Conservation (phyloP, 2,329 filamentous ascomycete species). For the Aspergillus calidoustus region DNA sequence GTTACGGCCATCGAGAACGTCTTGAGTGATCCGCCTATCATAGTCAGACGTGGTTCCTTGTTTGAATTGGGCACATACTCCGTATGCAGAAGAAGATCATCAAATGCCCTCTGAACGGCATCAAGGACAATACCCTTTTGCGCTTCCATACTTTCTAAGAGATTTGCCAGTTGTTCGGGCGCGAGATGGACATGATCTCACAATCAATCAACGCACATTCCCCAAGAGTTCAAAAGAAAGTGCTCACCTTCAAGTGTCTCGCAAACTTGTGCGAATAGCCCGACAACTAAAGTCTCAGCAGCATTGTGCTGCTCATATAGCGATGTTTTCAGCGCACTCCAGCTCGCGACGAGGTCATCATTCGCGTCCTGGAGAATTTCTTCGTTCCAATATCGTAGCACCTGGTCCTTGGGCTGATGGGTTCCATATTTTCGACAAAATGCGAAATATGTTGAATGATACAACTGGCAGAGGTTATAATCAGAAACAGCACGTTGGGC, state of each 20-base stretch:
- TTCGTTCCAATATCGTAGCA: constrained; percentile 22
- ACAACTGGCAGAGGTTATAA: constrained; percentile 12
- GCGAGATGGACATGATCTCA: constrained; percentile 5
- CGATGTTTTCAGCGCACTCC: constrained; percentile 1
- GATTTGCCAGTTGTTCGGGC: constrained; percentile 2
- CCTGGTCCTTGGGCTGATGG: not conserved
- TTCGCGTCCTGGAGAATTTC: constrained; percentile 15
- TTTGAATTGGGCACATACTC: not conserved
- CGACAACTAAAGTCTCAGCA: not conserved
- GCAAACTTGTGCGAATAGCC: not conserved
- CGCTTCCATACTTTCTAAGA: not conserved
- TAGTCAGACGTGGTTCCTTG: not conserved
- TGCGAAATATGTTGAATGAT: constrained; percentile 20
- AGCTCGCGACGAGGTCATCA: not conserved
- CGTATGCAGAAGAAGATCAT: not conserved
- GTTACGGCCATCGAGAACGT: constrained; percentile 1
- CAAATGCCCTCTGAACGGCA: not conserved
- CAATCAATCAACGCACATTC: not conserved
- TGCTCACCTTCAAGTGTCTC: constrained; percentile 5
- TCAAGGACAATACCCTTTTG: not conserved
- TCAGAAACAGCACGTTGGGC: not conserved
- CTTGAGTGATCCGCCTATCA: not conserved
- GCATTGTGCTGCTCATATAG: not conserved
- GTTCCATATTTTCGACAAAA: constrained; percentile 25
- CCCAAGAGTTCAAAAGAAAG: not conserved